Percentiles rank a stretch among this genome's conserved stretches.
Conservation (phyloP, 345 rosid genomes). For the Raphanus raphanistrum region DNA sequence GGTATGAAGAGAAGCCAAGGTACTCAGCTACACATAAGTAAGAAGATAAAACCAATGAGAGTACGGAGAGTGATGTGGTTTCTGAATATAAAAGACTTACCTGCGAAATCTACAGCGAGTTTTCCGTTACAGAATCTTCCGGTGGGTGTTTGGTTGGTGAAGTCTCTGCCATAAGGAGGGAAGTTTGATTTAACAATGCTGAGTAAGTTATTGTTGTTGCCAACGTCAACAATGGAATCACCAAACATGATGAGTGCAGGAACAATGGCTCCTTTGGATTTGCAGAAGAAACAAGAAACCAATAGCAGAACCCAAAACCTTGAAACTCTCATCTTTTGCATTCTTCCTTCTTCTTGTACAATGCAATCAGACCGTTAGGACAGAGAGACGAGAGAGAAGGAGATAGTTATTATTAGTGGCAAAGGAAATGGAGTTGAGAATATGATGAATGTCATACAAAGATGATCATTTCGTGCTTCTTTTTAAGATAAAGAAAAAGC, state of each 20-base stretch:
- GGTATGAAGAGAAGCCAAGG: slow-evolving; percentile 80
- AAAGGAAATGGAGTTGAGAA: slow-evolving; percentile 26
- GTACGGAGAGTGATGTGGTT: not conserved
- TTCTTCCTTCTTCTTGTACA: slow-evolving; percentile 13
- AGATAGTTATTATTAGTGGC: slow-evolving; percentile 3
- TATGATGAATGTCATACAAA: slow-evolving; percentile 27
- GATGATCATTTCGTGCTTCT: slow-evolving; percentile 13
- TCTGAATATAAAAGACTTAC: slow-evolving; percentile 36
- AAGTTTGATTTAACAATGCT: slow-evolving; percentile 74
- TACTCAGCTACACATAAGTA: slow-evolving; percentile 60
- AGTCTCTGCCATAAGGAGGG: slow-evolving; percentile 95
- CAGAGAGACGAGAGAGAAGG: not conserved
- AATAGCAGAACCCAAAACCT: slow-evolving; percentile 24
- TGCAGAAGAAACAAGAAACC: slow-evolving; percentile 22
- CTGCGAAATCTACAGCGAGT: slow-evolving; percentile 75
- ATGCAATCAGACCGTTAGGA: slow-evolving; percentile 6
- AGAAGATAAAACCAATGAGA: slow-evolving; percentile 3
- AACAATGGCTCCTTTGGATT: slow-evolving; percentile 58
- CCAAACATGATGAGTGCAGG: slow-evolving; percentile 85
- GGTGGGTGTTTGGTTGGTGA: slow-evolving; percentile 61
- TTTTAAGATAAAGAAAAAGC: slow-evolving; percentile 24
- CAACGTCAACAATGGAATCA: slow-evolving; percentile 86
- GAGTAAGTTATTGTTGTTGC: slow-evolving; percentile 75
- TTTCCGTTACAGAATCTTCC: slow-evolving; percentile 95
- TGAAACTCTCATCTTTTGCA: slow-evolving; percentile 23